Evolutionary conservation across 352 stramenopile species (phyloP), one percentile per base, ranked within the genome.

Genomic region (Blastocystis sp.): DNA sequence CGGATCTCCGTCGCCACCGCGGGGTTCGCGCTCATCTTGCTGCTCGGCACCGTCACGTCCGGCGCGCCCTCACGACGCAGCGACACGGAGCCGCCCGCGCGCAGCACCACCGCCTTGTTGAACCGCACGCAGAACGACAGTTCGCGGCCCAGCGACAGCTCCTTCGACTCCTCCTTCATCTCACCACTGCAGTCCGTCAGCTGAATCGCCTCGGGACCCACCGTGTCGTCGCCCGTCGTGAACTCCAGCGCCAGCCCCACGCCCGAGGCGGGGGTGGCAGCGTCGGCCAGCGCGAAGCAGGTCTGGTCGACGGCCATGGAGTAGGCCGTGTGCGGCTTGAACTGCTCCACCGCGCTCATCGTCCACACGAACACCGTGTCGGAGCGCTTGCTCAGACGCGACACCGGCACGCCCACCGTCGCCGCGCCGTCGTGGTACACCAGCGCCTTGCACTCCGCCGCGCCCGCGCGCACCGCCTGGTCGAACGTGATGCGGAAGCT

Each of bases 401-500:
- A 28, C n/a, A 81, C 23, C 34, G 28, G 19, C 1, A 81, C 60
- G 1, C 40, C 43, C 1, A 28, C 17, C 11, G 45, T 81, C 9
- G 38, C 28, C 2, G n/a, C 10, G 17, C 40, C 17, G 38, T 81
- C 48, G n/a, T 65, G 48, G 52, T 66, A 43, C 19, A 81, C 52
- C 3, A 81, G 71, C 64, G 71, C 71, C 3, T 45, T 11, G 48
- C 71, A 81, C 17, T 28, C 28, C 4, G 5, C 45, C 48, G 38
- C 11, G 38, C 34, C 43, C 38, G 40, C 48, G 7, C 14, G 19
- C 28, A 81, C 71, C 11, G 38, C 23, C 14, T 64, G 41, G 28
- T 81, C 48, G 59, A 81, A 81, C 14, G 71, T 81, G 52, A 81
- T 52, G 19, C 52, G 40, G 23, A 62, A 60, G 21, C 38, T 81